phyloP scores from a whole-genome alignment of 176 grass and related monocot genomes.

The Bothriochloa decipiens region DNA sequence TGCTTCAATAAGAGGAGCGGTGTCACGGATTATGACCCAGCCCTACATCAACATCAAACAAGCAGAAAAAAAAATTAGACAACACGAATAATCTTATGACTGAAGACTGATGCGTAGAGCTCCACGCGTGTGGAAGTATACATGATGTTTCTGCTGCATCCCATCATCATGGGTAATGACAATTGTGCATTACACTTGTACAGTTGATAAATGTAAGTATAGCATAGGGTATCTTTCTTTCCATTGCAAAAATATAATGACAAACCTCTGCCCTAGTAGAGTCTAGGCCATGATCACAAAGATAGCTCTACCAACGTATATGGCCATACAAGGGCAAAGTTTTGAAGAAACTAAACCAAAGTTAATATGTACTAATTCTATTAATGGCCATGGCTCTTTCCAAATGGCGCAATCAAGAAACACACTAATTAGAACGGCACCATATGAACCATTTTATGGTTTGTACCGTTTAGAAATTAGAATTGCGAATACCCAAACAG shows the following conservation, averaged over 20 bases:
- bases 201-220: not conserved
- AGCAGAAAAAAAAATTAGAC: constrained; percentile 28
- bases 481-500: constrained; percentile 13
- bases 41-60: constrained; percentile 64
- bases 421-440: constrained; percentile 6
- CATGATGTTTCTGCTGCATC: not conserved
- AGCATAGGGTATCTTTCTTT: constrained; percentile 5
- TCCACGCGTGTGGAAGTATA: not conserved
- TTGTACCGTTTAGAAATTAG: constrained; percentile 22
- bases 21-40: constrained; percentile 87
- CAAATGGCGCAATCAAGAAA: constrained; percentile 1
- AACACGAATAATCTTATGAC: not conserved
- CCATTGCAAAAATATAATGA: not conserved
- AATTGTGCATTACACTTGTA: not conserved
- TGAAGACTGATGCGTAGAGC: not conserved
- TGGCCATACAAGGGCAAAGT: constrained; percentile 2
- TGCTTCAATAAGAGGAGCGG: constrained; percentile 69
- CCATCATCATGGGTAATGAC: not conserved
- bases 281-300: not conserved
- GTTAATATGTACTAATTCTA: not conserved
- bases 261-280: not conserved
- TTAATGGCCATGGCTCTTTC: not conserved
- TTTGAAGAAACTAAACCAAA: constrained; percentile 16
- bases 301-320: not conserved
- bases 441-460: not conserved